Conservation (phyloP, 148 eudicot species). For the Salicornia ramosissima region DNA sequence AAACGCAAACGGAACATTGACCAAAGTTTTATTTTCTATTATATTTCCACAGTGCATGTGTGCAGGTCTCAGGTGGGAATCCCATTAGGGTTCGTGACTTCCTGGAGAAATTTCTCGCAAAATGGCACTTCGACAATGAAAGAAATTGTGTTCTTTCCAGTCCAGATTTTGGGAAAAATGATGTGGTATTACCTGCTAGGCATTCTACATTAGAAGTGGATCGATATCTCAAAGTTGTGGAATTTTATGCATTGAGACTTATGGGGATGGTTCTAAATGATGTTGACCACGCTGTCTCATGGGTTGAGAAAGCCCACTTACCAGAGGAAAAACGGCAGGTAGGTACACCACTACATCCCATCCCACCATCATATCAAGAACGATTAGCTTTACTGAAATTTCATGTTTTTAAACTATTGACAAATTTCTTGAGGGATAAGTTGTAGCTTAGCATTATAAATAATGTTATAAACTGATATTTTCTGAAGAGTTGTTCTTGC, state of each 20-base stretch:
- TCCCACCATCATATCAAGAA: background rate
- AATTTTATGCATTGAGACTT: conserved; percentile 63
- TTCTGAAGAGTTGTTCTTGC: too few species aligned
- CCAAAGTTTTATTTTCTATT: background rate
- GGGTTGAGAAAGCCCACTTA: conserved; percentile 81
- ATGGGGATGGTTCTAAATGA: conserved; percentile 41
- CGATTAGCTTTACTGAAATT: background rate
- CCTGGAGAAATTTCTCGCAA: conserved; percentile 71
- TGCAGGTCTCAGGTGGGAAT: conserved; percentile 55
- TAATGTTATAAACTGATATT: background rate
- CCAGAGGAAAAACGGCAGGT: conserved; percentile 85
- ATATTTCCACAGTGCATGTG: conserved; percentile 53
- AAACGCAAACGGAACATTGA: background rate
- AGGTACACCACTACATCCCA: conserved; percentile 8
- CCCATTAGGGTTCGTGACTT: conserved; percentile 39
- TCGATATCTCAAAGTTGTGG: conserved; percentile 73
- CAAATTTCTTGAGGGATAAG: background rate
- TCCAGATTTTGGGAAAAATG: conserved; percentile 18
- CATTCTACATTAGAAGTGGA: conserved; percentile 37
- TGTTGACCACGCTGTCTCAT: conserved; percentile 49
- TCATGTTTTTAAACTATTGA: background rate
- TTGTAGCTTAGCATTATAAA: background rate
- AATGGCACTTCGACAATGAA: conserved; percentile 53
- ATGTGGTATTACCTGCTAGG: conserved; percentile 20
- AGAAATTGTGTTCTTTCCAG: conserved; percentile 28